phyloP scores from a whole-genome alignment of 352 stramenopile genomes.

The Globisporangium mamillatum region DNA sequence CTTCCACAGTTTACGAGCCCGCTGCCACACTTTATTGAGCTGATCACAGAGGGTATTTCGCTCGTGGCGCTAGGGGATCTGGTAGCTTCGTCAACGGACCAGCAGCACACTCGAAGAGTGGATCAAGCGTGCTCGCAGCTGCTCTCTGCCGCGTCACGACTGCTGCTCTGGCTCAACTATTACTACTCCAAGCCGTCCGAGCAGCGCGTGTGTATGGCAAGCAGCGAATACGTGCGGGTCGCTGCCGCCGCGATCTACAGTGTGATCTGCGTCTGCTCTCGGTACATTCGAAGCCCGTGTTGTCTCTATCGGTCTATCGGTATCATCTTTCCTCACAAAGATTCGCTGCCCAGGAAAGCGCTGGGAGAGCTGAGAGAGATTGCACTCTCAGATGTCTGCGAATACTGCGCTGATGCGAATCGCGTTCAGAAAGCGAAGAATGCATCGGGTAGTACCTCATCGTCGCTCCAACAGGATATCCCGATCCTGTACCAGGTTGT shows the following conservation, averaged over 20 bases:
- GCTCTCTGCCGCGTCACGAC: constrained; percentile 41
- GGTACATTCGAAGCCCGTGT: constrained; percentile 64
- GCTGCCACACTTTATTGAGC: constrained; percentile 55
- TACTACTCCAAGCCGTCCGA: constrained; percentile 47
- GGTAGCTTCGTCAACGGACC: constrained; percentile 43
- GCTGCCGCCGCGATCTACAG: constrained; percentile 72
- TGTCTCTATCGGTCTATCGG: constrained; percentile 61
- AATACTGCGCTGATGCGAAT: constrained; percentile 30
- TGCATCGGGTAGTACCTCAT: neutral
- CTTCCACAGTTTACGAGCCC: constrained; percentile 35
- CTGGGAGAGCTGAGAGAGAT: constrained; percentile 59
- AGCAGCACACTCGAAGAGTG: constrained; percentile 50
- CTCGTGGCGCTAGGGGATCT: constrained; percentile 53
- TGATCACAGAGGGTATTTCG: constrained; percentile 53
- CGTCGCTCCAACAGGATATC: constrained; percentile 66
- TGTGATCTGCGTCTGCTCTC: constrained; percentile 59
- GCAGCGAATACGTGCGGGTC: constrained; percentile 56
- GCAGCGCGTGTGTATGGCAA: constrained; percentile 30
- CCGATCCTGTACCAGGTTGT: constrained; percentile 58
- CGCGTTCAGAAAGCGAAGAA: constrained; percentile 2
- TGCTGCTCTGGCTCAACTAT: constrained; percentile 69
- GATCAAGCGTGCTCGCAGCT: constrained; percentile 70
- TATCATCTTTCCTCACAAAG: constrained; percentile 75
- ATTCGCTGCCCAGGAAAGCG: constrained; percentile 44
- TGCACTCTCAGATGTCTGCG: constrained; percentile 46